These are phyloP conservation scores for Fusarium kyushuense DNA, from an alignment of 2,329 filamentous ascomycete genomes.

Conservation along the genomic window DNA sequence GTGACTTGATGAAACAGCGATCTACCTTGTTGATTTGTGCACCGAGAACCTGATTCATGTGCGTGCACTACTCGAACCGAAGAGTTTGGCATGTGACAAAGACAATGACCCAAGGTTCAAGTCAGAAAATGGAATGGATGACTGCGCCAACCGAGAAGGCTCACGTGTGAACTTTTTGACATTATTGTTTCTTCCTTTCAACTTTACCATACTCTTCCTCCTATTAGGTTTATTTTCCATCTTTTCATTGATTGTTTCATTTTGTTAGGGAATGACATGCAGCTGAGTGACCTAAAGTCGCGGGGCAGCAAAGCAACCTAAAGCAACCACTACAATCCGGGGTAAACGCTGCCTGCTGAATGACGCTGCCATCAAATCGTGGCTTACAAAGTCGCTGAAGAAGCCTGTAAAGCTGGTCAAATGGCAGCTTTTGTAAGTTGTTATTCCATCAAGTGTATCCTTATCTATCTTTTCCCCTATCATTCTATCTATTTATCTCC, in stretches of 20 bases:
- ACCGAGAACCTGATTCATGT: constrained; percentile 33
- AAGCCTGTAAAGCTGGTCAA: constrained; percentile 39
- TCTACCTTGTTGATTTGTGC: constrained; percentile 14
- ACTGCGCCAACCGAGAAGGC: constrained; percentile 36
- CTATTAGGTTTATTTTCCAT: background rate
- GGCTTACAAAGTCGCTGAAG: constrained; percentile 42
- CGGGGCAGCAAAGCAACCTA: constrained; percentile 33
- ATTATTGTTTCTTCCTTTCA: background rate
- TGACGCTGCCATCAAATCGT: constrained; percentile 48
- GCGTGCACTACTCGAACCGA: constrained; percentile 4
- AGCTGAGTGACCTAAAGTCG: constrained; percentile 29
- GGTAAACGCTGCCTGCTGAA: constrained; percentile 39
- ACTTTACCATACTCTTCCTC: constrained; percentile 2
- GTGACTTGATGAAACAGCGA: constrained; percentile 12
- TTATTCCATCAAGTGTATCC: background rate
- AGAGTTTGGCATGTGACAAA: constrained; percentile 46
- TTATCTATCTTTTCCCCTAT: background rate
- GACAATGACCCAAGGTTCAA: constrained; percentile 21
- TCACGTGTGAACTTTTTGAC: constrained; percentile 41
- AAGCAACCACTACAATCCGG: constrained; percentile 28
- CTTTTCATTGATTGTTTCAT: background rate
- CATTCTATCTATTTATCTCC: background rate
- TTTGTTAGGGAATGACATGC: constrained; percentile 26
- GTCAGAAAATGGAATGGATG: constrained; percentile 38
- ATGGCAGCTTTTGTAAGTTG: constrained; percentile 55